Evolutionary conservation across 2,329 filamentous ascomycete genomes (phyloP).

Genomic region (Fusarium phyllophilum): DNA sequence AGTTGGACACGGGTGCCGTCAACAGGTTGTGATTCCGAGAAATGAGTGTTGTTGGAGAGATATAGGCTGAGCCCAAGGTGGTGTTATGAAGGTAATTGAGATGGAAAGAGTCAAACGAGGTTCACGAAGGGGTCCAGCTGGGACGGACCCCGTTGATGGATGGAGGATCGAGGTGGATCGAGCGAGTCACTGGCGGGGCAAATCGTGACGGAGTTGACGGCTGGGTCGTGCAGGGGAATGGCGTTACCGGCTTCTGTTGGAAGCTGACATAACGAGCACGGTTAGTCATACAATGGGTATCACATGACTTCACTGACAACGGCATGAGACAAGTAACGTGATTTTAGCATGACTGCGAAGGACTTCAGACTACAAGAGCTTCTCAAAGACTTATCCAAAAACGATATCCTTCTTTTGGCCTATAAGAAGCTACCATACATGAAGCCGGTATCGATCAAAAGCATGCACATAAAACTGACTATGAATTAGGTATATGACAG

Average conservation of each 20-base stretch:
- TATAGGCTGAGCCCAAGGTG: conserved; percentile 10
- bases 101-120: conserved; percentile 22
- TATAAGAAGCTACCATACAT: conserved; percentile 38
- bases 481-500: conserved; percentile 52
- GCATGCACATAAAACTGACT: conserved; percentile 41
- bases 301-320: conserved; percentile 9
- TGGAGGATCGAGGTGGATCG: conserved; percentile 45
- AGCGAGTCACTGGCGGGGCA: conserved; percentile 52
- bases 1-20: background rate
- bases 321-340: background rate
- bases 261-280: conserved; percentile 3
- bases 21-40: background rate
- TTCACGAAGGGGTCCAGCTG: conserved; percentile 47
- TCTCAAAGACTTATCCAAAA: conserved; percentile 19
- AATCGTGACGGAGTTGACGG: conserved; percentile 47
- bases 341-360: background rate
- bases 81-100: conserved; percentile 6
- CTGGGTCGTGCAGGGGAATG: conserved; percentile 28
- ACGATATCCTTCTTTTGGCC: conserved; percentile 22
- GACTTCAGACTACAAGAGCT: background rate
- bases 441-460: conserved; percentile 42
- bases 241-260: conserved; percentile 12
- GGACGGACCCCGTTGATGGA: conserved; percentile 50
- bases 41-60: background rate
- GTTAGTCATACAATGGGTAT: conserved; percentile 35